phyloP scores from a whole-genome alignment of 2,329 filamentous ascomycete species.

The Hirsutella minnesotensis region DNA sequence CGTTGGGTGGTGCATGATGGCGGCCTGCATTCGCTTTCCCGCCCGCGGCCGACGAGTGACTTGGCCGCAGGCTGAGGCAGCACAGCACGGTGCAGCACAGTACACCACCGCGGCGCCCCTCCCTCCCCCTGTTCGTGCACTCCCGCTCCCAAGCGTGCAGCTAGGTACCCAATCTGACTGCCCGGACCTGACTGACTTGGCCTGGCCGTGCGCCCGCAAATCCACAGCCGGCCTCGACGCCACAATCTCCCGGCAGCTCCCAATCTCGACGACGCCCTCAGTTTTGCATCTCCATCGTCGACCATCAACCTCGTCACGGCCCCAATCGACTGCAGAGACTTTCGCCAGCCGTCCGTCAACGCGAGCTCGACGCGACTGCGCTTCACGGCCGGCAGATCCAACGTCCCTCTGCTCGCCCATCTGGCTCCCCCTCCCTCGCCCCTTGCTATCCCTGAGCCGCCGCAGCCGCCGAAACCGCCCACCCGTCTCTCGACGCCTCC shows the following conservation, averaged over 20 bases:
- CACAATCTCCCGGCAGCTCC: neutral
- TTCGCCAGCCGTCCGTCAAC: neutral
- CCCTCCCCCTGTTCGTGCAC: no score
- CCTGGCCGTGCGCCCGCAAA: conserved; percentile 1
- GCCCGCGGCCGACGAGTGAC: no score
- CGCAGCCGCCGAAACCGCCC: neutral
- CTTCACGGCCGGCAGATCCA: neutral
- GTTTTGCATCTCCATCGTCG: neutral
- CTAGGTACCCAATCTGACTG: neutral
- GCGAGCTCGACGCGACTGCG: neutral
- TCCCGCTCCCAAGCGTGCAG: neutral
- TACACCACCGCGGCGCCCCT: no score
- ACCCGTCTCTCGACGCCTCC: neutral
- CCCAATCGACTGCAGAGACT: neutral
- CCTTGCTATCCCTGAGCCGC: no score
- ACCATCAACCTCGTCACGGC: neutral
- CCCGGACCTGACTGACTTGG: neutral
- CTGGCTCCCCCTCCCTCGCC: neutral
- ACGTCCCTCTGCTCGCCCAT: neutral
- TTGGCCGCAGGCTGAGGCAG: no score
- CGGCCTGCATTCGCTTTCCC: no score
- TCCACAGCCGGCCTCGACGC: neutral
- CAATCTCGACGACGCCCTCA: neutral
- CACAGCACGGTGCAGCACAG: no score
- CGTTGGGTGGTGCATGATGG: no score